These are phyloP conservation scores for Crithidia expoeki DNA, from an alignment of 208 protist species.

Conservation along the genomic window DNA sequence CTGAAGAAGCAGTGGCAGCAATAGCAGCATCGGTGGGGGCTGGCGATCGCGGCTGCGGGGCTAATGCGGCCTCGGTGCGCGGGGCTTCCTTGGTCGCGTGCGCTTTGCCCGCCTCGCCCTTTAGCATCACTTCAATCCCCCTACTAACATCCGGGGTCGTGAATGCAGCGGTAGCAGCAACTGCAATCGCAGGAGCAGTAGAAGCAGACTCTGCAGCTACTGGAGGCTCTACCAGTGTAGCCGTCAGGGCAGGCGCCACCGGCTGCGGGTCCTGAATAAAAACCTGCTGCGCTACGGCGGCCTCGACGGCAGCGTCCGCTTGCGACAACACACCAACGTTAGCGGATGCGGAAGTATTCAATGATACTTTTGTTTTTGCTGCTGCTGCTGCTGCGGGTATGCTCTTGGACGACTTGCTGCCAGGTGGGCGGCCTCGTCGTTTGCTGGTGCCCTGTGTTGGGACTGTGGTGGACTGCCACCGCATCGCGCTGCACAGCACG, in stretches of 20 bases:
- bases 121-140: background rate
- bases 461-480: conserved; percentile 22
- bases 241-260: background rate
- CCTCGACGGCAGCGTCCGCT: conserved; percentile 7
- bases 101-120: background rate
- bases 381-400: background rate
- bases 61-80: background rate
- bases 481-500: background rate
- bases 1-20: background rate
- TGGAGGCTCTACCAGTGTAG: conserved; percentile 9
- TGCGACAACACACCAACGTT: background rate
- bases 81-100: background rate
- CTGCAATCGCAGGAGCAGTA: no score
- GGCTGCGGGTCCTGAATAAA: conserved; percentile 12
- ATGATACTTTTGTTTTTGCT: no score
- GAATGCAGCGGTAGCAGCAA: background rate
- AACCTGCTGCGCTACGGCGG: conserved; percentile 23
- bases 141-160: background rate
- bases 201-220: no score
- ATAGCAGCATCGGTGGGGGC: background rate
- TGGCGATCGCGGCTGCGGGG: background rate
- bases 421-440: conserved; percentile 22
- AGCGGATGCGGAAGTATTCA: no score
- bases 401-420: conserved; percentile 16
- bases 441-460: conserved; percentile 6